These are phyloP conservation scores for Diaporthe ampelina DNA, from an alignment of 2,329 filamentous ascomycete species.

Conservation along the genomic window DNA sequence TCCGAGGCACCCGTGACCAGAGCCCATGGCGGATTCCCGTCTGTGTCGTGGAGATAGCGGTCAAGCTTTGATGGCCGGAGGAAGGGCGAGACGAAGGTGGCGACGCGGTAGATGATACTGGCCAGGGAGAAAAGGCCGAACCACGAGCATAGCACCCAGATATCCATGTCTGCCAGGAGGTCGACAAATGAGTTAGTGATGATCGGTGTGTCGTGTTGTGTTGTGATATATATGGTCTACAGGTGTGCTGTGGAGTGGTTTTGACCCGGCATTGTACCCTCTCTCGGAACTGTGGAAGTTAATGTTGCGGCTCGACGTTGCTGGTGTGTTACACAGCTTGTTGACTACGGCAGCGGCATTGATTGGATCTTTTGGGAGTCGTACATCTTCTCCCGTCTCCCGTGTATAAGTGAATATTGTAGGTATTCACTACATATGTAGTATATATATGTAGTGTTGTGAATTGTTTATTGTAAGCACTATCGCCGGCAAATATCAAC, in stretches of 20 bases:
- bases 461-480: background rate
- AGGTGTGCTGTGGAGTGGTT: background rate
- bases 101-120: constrained; percentile 41
- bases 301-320: too few species aligned
- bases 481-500: too few species aligned
- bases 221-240: too few species aligned
- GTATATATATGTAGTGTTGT: background rate
- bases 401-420: too few species aligned
- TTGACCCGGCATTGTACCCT: too few species aligned
- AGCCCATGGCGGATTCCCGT: constrained; percentile 54
- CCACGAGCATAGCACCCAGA: background rate
- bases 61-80: constrained; percentile 42
- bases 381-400: too few species aligned
- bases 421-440: too few species aligned
- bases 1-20: constrained; percentile 68
- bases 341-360: background rate
- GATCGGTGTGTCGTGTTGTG: too few species aligned
- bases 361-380: too few species aligned
- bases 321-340: too few species aligned
- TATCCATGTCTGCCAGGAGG: background rate
- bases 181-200: background rate
- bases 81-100: constrained; percentile 34
- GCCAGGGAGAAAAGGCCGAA: constrained; percentile 25
- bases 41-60: constrained; percentile 44
- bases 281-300: too few species aligned